These are phyloP conservation scores for Teratosphaeria viscida DNA, from an alignment of 2,329 filamentous ascomycete species.

Conservation along the genomic window DNA sequence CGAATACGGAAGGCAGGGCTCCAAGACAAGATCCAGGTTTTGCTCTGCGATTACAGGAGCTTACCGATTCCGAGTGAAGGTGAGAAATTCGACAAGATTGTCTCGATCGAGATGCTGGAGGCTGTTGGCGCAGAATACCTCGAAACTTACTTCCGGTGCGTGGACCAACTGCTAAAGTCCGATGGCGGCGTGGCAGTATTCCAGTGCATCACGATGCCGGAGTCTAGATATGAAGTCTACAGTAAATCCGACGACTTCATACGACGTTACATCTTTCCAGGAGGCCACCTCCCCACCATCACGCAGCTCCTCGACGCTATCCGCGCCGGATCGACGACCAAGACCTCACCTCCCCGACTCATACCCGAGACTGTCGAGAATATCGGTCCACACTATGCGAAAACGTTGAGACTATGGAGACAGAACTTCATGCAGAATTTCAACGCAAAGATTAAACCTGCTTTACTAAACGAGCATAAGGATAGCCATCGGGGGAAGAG, in stretches of 20 bases:
- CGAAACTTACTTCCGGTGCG: constrained; percentile 54
- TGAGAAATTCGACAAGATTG: constrained; percentile 54
- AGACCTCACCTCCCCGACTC: constrained; percentile 37
- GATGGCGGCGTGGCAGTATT: constrained; percentile 59
- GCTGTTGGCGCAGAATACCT: constrained; percentile 60
- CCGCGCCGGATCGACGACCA: constrained; percentile 44
- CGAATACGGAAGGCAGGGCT: constrained; percentile 53
- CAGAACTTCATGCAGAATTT: constrained; percentile 57
- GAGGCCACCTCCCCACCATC: constrained; percentile 61
- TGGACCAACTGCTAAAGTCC: constrained; percentile 54
- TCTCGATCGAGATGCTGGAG: constrained; percentile 71
- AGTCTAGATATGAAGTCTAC: constrained; percentile 55
- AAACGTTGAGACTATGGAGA: constrained; percentile 57
- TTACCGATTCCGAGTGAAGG: constrained; percentile 38
- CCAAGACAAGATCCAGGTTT: constrained; percentile 50
- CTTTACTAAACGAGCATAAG: constrained; percentile 46
- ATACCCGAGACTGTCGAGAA: constrained; percentile 60
- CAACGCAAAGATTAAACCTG: constrained; percentile 48
- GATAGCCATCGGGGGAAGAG: constrained; percentile 17
- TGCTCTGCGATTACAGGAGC: constrained; percentile 58
- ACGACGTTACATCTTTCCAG: constrained; percentile 66
- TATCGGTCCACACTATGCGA: constrained; percentile 64
- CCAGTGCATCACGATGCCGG: constrained; percentile 69
- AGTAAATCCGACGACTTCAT: constrained; percentile 62
- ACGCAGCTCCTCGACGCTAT: constrained; percentile 56